Percentiles rank a stretch among this genome's conserved stretches.
Evolutionary conservation across 495 filamentous ascomycete genomes (phyloP).

Genomic region (Xylaria acuta): DNA sequence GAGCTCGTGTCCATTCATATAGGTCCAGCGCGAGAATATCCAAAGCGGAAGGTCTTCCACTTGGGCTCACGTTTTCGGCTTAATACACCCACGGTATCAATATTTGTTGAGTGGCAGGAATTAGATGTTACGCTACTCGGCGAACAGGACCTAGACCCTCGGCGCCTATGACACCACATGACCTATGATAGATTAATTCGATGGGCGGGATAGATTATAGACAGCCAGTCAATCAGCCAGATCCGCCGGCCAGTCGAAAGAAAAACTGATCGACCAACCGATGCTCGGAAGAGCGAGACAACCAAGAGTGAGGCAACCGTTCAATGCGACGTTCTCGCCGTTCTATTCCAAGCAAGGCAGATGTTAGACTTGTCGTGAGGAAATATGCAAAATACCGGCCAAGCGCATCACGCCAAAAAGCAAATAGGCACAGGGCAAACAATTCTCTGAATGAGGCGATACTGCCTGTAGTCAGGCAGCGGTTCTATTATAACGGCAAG

Average conservation of each 20-base stretch:
- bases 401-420: conserved; percentile 13
- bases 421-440: neutral
- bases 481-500: neutral
- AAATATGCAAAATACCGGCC: neutral
- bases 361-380: neutral
- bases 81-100: neutral
- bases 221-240: neutral
- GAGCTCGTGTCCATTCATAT: neutral
- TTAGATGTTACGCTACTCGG: neutral
- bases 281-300: neutral
- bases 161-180: neutral
- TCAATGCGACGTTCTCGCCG: neutral
- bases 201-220: neutral
- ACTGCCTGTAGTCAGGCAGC: neutral
- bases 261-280: neutral
- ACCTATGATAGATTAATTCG: neutral
- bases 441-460: neutral
- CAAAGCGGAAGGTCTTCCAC: conserved; percentile 6
- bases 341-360: neutral
- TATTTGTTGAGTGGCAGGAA: neutral
- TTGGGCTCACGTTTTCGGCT: neutral
- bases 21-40: neutral
- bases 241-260: neutral
- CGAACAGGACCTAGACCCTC: neutral
- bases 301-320: neutral